Base-by-base conservation (phyloP, 1,139 yeast genomes). In the Pneumocystis oryctolagi region DNA sequence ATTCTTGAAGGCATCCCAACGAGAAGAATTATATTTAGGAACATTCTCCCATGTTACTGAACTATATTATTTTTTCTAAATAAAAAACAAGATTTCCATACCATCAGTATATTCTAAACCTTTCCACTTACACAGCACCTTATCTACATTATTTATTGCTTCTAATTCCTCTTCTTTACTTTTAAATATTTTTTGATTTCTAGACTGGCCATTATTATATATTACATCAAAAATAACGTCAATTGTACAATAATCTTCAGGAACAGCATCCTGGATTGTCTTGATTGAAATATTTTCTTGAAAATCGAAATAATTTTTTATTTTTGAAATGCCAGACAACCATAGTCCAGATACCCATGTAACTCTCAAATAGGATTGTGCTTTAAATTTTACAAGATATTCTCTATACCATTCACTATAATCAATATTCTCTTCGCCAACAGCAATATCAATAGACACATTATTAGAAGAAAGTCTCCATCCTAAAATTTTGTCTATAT, bases 341-440 rank as follows among this genome's bases (percentile, higher is more conserved):
- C 69, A 68, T 6, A 64, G 61, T 2, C 69, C 69, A 30, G 63
- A 64, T 9, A 66, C 64, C 69, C 69, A 68, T 9, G 39, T 58
- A 12, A 59, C 62, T n/a, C 60, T 53, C 32, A 64, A 62, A 53
- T 65, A 68, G 5, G 69, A 66, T 5, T 63, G 63, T 6, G 62
- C 60, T 16, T 58, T 62, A 62, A 66, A 66, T 42, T 67, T 67
- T 53, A 68, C 65, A 18, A 66, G 63, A 53, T 68, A 68, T 59
- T 67, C 68, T 25, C 55, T 30, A 25, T 47, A 47, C 55, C 55
- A 47, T 20, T 47, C 55, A 47, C n/a, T 9, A 25, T 28, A 47
- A 18, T 47, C 55, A 25, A 25, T 1, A 47, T 47, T 8, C 2
- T 66, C 40, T n/a, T 65, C 28, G 56, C 59, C 55, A 2, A 60